phyloP scores from a whole-genome alignment of 2,329 filamentous ascomycete species.

The Neoscytalidium dimidiatum region DNA sequence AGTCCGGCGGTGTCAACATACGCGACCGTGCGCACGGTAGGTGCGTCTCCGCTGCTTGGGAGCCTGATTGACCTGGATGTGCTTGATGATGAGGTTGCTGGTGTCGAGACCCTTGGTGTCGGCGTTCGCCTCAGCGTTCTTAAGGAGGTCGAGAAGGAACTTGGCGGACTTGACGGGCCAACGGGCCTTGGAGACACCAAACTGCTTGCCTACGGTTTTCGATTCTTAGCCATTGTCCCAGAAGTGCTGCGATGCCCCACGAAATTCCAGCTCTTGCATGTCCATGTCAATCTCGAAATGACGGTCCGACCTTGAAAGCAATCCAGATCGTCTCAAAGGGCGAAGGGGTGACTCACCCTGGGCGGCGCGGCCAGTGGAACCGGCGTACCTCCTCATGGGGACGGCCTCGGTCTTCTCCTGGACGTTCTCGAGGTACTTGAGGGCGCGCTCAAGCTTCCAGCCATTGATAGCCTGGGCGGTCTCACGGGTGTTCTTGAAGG shows the following conservation, averaged over 20 bases:
- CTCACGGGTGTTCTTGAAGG: slow-evolving; percentile 99
- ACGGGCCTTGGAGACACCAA: slow-evolving; percentile 95
- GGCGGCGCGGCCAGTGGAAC: slow-evolving; percentile 90
- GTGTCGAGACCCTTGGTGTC: slow-evolving; percentile 65
- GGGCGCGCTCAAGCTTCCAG: slow-evolving; percentile 94
- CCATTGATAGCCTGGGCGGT: slow-evolving; percentile 99
- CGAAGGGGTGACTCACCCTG: slow-evolving; percentile 76
- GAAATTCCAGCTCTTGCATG: neutral
- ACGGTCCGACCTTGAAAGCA: too few relatives aligned
- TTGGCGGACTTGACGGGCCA: slow-evolving; percentile 99
- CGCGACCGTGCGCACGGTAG: slow-evolving; percentile 99
- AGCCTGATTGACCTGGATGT: slow-evolving; percentile 99
- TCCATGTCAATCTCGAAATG: neutral
- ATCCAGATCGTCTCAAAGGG: neutral
- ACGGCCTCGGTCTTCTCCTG: slow-evolving; percentile 96
- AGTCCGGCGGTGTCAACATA: slow-evolving; percentile 58
- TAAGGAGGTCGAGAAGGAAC: slow-evolving; percentile 92
- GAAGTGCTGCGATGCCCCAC: neutral
- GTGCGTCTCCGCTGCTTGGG: slow-evolving; percentile 99
- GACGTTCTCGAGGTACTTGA: slow-evolving; percentile 98
- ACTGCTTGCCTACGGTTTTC: slow-evolving; percentile 80
- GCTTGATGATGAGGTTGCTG: slow-evolving; percentile 96
- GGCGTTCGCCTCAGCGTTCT: slow-evolving; percentile 48
- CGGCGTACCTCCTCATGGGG: slow-evolving; percentile 96
- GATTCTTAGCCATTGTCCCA: slow-evolving; percentile 26